phyloP scores from a whole-genome alignment of 148 eudicot species.

The Pouteria glomerata region DNA sequence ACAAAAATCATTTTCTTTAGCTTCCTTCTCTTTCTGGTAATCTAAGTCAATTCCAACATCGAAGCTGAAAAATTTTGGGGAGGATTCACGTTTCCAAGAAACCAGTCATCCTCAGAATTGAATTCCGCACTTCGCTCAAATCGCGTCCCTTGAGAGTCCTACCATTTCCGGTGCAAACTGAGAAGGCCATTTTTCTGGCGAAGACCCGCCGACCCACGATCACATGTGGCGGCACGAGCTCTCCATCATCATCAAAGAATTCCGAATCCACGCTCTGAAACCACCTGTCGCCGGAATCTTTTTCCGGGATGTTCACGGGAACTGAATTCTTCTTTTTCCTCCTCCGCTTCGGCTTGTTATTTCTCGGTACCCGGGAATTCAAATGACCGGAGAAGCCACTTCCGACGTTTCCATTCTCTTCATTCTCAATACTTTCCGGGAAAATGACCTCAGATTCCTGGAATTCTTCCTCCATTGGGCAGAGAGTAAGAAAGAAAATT shows the following conservation, averaged over 20 bases:
- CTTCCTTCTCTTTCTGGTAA: too few species aligned
- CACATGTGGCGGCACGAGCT: slow-evolving; percentile 65
- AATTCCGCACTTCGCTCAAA: slow-evolving; percentile 56
- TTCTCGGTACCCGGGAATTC: slow-evolving; percentile 8
- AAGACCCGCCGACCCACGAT: slow-evolving; percentile 35
- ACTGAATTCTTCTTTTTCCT: slow-evolving; percentile 23
- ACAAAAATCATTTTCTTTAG: too few species aligned
- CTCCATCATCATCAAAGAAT: slow-evolving; percentile 26
- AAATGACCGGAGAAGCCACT: neutral
- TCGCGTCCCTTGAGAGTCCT: slow-evolving; percentile 61
- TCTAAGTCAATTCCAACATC: too few species aligned
- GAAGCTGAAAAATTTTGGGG: too few species aligned
- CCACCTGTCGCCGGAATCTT: slow-evolving; percentile 11
- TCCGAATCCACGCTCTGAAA: slow-evolving; percentile 15
- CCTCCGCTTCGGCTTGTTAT: slow-evolving; percentile 12
- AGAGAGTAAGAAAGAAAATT: neutral
- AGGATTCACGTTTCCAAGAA: slow-evolving; percentile 64
- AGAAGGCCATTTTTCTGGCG: slow-evolving; percentile 37
- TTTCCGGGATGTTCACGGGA: slow-evolving; percentile 41
- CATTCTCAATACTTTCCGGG: slow-evolving; percentile 6
- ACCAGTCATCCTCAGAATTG: slow-evolving; percentile 69
- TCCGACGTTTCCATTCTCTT: neutral
- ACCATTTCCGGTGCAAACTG: slow-evolving; percentile 39
- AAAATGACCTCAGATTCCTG: slow-evolving; percentile 57
- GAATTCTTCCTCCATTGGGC: slow-evolving; percentile 41